A percentile compares a stretch with the other conserved stretches of the same genome.
Evolutionary conservation across 2,329 filamentous ascomycete genomes (phyloP).

Genomic region (Podosphaera fusca): DNA sequence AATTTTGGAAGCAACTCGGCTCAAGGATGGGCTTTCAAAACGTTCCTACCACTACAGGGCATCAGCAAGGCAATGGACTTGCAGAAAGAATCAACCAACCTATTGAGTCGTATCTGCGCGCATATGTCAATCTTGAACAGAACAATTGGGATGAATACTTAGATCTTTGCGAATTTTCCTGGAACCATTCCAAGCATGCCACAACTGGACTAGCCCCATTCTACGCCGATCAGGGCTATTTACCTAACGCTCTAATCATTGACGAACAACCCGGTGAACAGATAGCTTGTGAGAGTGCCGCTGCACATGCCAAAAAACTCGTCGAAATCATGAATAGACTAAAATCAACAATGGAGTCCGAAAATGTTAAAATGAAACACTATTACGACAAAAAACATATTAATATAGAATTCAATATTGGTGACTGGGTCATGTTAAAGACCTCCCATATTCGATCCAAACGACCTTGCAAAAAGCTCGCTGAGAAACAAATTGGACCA

Average conservation of each 20-base stretch:
- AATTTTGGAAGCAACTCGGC: too few relatives aligned
- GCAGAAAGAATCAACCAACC: slow-evolving; percentile 1
- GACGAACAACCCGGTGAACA: neutral
- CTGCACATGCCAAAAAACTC: neutral
- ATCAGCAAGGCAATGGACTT: neutral
- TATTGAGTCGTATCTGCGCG: slow-evolving; percentile 1
- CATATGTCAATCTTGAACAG: slow-evolving; percentile 4
- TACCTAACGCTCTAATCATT: neutral
- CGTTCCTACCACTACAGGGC: too few relatives aligned
- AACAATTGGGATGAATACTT: slow-evolving; percentile 2
- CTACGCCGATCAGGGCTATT: neutral
- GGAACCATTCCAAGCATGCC: neutral
- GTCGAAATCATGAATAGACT: neutral
- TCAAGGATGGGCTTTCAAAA: too few relatives aligned
- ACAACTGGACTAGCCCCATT: neutral
- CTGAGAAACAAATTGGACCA: too few relatives aligned
- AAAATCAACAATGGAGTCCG: neutral
- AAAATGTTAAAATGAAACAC: neutral
- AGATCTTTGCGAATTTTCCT: neutral
- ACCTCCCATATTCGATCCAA: too few relatives aligned
- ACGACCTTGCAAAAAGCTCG: too few relatives aligned
- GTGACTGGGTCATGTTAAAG: slow-evolving; percentile 1
- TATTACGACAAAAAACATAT: neutral
- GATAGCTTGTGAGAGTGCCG: neutral
- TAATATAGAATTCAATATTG: neutral